Conservation (phyloP, 768 basidiomycete genomes). For the Leccinum rimulosum region DNA sequence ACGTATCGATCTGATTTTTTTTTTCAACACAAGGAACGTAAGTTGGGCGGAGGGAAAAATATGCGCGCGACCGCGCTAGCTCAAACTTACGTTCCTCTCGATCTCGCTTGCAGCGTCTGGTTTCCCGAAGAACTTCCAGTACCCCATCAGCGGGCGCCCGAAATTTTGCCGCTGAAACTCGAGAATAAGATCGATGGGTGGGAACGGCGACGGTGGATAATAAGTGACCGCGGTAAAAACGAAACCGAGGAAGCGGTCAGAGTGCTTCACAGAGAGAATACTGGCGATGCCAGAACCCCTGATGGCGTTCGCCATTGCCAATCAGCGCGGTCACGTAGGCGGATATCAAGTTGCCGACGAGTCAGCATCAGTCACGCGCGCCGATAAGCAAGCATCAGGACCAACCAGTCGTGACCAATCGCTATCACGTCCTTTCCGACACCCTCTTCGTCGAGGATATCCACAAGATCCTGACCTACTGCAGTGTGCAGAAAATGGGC, state of each 20-base stretch:
- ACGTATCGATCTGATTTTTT: constrained; percentile 36
- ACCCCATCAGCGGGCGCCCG: constrained; percentile 41
- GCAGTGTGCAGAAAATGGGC: constrained; percentile 26
- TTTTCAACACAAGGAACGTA: neutral
- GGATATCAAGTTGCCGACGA: neutral
- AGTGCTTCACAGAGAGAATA: constrained; percentile 37
- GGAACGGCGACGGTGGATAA: constrained; percentile 23
- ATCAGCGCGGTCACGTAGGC: constrained; percentile 1
- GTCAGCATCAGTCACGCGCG: neutral
- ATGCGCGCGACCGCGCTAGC: too few species aligned
- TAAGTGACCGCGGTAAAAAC: constrained; percentile 38
- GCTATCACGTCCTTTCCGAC: constrained; percentile 29
- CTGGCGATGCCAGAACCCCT: constrained; percentile 38
- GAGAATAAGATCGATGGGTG: constrained; percentile 28
- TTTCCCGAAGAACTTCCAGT: constrained; percentile 38
- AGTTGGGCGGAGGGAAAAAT: neutral
- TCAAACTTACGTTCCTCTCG: constrained; percentile 32
- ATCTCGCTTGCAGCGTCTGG: constrained; percentile 33
- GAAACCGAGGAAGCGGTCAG: constrained; percentile 41
- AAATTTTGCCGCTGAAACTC: constrained; percentile 25
- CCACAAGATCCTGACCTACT: constrained; percentile 34
- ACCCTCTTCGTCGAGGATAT: constrained; percentile 38
- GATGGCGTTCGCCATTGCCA: neutral
- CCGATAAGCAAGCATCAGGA: neutral
- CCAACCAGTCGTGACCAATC: constrained; percentile 43